A percentile compares a stretch with the other conserved stretches of the same genome.
phyloP scores from a whole-genome alignment of 2,329 filamentous ascomycete species.

The Paracoccidioides lutzii region DNA sequence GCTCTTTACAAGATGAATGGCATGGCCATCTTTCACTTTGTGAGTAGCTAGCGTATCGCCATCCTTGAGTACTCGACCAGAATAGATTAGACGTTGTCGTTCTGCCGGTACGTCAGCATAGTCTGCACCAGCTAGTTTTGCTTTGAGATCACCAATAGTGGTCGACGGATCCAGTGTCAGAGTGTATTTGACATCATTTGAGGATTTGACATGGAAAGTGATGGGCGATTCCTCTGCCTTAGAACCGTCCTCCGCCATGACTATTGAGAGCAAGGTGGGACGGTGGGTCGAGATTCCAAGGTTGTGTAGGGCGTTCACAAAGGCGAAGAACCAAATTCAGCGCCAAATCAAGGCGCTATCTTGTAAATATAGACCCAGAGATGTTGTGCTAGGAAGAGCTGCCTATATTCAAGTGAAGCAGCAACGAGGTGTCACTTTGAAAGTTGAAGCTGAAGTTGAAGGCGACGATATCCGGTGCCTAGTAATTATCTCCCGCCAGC shows the following conservation, averaged over 20 bases:
- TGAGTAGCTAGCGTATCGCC: conserved; percentile 70
- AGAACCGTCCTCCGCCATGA: conserved; percentile 30
- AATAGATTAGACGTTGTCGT: conserved; percentile 92
- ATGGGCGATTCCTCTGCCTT: conserved; percentile 56
- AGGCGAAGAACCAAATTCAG: background rate
- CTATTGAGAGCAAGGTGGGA: conserved; percentile 5
- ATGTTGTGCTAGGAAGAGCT: background rate
- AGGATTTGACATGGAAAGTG: conserved; percentile 97
- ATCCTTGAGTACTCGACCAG: conserved; percentile 92
- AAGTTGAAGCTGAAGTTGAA: background rate
- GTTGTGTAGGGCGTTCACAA: background rate
- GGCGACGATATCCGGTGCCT: background rate
- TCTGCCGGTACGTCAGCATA: conserved; percentile 79
- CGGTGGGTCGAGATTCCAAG: background rate
- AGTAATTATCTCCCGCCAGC: no score
- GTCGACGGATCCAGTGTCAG: conserved; percentile 67
- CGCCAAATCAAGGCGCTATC: background rate
- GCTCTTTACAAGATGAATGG: conserved; percentile 91
- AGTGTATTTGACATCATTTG: conserved; percentile 71
- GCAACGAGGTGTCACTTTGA: background rate
- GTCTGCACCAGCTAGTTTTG: conserved; percentile 66
- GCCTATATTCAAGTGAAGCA: background rate
- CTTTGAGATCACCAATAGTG: conserved; percentile 76
- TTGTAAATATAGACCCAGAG: background rate
- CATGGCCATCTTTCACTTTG: conserved; percentile 94